These are phyloP conservation scores for Rubus parviflorus DNA, from an alignment of 306 rosid genomes.

Conservation along the genomic window DNA sequence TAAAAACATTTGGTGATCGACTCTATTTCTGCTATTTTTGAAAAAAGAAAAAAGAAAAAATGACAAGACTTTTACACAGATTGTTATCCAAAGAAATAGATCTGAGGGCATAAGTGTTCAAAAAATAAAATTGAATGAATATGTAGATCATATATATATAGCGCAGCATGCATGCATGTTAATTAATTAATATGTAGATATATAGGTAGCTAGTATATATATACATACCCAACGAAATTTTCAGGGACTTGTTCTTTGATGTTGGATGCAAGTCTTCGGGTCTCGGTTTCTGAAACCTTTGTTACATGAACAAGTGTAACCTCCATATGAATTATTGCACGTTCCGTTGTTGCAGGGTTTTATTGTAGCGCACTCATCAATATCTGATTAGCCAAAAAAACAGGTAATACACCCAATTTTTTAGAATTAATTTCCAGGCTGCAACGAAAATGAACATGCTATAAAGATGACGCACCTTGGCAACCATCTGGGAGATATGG, in stretches of 20 bases:
- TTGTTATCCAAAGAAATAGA: too few species aligned
- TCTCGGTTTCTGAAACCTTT: conserved; percentile 1
- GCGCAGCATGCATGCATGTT: too few species aligned
- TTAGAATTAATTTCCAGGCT: too few species aligned
- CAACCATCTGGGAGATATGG: background rate
- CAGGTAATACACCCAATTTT: background rate
- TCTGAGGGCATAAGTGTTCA: too few species aligned
- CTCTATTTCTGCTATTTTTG: too few species aligned
- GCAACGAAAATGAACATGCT: too few species aligned
- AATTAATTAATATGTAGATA: too few species aligned
- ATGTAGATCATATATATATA: too few species aligned
- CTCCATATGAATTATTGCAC: background rate
- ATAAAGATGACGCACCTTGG: background rate
- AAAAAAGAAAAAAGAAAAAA: too few species aligned
- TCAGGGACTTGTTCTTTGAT: background rate
- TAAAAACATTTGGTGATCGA: too few species aligned
- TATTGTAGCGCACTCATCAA: background rate
- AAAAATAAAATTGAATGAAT: too few species aligned
- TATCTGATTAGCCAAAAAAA: background rate
- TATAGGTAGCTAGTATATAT: background rate
- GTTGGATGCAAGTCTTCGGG: background rate
- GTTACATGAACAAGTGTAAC: background rate
- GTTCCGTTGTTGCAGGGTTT: background rate
- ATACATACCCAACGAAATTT: background rate
- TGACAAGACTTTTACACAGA: too few species aligned